Evolutionary conservation across 208 protist genomes (phyloP).

Genomic region (Balamuthia mandrillaris): DNA sequence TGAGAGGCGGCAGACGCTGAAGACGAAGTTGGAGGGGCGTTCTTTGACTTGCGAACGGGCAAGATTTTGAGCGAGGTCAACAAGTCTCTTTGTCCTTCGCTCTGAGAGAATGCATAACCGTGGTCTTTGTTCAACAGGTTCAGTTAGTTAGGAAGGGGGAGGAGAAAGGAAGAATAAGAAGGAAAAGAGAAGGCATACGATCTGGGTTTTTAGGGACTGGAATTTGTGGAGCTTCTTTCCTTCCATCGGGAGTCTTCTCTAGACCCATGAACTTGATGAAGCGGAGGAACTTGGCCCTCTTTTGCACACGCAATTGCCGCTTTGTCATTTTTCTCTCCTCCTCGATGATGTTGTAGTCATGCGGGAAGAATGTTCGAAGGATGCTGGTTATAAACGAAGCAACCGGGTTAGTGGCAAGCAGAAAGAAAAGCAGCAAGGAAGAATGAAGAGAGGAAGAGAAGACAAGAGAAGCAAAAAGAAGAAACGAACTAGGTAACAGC

Average conservation of each 20-base stretch:
- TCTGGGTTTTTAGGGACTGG: no score
- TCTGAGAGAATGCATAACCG: slow-evolving; percentile 16
- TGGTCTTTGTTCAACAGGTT: not conserved
- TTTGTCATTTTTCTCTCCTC: not conserved
- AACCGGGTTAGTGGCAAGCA: not conserved
- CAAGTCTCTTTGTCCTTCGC: not conserved
- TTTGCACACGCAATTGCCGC: not conserved
- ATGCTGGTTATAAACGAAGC: not conserved
- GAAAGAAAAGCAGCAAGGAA: not conserved
- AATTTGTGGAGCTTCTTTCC: no score
- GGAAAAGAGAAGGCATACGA: no score
- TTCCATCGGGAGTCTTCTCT: not conserved
- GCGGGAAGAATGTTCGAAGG: slow-evolving; percentile 3
- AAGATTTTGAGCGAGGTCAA: not conserved
- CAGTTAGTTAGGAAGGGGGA: not conserved
- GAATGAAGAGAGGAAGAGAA: no score
- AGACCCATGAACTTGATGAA: not conserved
- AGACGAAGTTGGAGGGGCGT: no score
- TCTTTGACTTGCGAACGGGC: not conserved
- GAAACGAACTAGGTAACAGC: not conserved
- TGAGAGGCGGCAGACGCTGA: no score
- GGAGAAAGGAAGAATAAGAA: not conserved
- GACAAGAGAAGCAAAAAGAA: not conserved
- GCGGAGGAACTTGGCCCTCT: not conserved
- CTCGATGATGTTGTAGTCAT: slow-evolving; percentile 25